Evolutionary conservation across 805 yeast species (phyloP).

Genomic region (Candida vaughaniae): DNA sequence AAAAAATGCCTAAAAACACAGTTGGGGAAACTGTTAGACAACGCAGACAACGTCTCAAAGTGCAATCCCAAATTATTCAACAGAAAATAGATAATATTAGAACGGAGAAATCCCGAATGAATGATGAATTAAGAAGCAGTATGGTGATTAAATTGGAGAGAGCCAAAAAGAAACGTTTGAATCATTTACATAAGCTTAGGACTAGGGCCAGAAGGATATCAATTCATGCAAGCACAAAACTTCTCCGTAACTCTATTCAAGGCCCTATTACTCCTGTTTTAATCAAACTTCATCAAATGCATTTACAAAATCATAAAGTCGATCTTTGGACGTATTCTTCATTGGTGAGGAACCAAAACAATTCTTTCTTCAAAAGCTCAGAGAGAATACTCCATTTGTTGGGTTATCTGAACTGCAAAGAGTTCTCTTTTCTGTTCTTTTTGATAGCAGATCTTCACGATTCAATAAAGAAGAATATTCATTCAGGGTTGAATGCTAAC

Average conservation of each 20-base stretch:
- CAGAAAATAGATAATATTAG: background rate
- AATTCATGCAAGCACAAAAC: background rate
- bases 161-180: background rate
- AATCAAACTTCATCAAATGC: background rate
- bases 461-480: conserved; percentile 8
- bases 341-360: background rate
- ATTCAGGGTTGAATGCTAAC: conserved; percentile 22
- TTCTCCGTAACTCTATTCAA: background rate
- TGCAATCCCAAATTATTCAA: background rate
- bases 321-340: background rate
- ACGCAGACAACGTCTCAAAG: background rate
- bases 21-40: too few relatives aligned
- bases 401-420: background rate
- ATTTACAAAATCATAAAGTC: background rate
- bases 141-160: background rate
- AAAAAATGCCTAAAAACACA: too few relatives aligned
- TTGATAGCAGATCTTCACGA: conserved; percentile 18
- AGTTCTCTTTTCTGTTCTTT: conserved; percentile 16
- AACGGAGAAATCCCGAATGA: background rate
- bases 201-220: background rate
- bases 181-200: background rate
- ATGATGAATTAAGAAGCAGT: background rate
- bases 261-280: background rate
- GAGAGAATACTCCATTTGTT: background rate
- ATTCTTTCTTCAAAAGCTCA: background rate